These are phyloP conservation scores for Mycosphaerella sp. DNA, from an alignment of 2,329 filamentous ascomycete species.

Conservation along the genomic window DNA sequence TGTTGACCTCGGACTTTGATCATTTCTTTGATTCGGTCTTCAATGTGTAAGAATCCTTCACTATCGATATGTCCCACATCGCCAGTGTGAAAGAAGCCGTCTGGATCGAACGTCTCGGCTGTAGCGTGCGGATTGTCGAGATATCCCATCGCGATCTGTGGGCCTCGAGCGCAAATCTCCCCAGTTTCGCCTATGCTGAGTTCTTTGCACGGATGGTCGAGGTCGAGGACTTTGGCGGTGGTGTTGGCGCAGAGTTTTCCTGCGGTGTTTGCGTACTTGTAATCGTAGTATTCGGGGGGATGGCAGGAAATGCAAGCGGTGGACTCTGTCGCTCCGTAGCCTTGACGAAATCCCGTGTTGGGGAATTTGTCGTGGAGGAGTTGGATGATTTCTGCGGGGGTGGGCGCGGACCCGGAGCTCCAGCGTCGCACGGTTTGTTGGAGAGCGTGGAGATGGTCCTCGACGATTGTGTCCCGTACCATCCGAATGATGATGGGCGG, in stretches of 20 bases:
- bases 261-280: slow-evolving; percentile 51
- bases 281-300: slow-evolving; percentile 51
- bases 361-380: slow-evolving; percentile 52
- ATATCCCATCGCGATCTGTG: slow-evolving; percentile 38
- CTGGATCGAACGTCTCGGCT: slow-evolving; percentile 41
- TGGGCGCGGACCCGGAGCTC: slow-evolving; percentile 55
- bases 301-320: slow-evolving; percentile 59
- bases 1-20: slow-evolving; percentile 62
- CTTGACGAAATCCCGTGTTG: slow-evolving; percentile 56
- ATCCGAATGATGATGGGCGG: slow-evolving; percentile 57
- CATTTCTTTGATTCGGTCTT: slow-evolving; percentile 61
- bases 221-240: slow-evolving; percentile 53
- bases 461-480: slow-evolving; percentile 49
- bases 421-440: slow-evolving; percentile 45
- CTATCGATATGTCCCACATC: slow-evolving; percentile 52
- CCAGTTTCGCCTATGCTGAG: slow-evolving; percentile 48
- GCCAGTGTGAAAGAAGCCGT: slow-evolving; percentile 54
- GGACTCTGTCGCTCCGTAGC: slow-evolving; percentile 64
- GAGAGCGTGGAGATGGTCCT: slow-evolving; percentile 51
- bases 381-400: slow-evolving; percentile 51
- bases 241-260: slow-evolving; percentile 55
- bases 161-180: slow-evolving; percentile 38
- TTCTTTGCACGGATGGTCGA: slow-evolving; percentile 44
- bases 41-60: slow-evolving; percentile 53
- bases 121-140: slow-evolving; percentile 32